These are phyloP conservation scores for Blastomyces emzantsi DNA, from an alignment of 2,329 filamentous ascomycete genomes.

Conservation along the genomic window DNA sequence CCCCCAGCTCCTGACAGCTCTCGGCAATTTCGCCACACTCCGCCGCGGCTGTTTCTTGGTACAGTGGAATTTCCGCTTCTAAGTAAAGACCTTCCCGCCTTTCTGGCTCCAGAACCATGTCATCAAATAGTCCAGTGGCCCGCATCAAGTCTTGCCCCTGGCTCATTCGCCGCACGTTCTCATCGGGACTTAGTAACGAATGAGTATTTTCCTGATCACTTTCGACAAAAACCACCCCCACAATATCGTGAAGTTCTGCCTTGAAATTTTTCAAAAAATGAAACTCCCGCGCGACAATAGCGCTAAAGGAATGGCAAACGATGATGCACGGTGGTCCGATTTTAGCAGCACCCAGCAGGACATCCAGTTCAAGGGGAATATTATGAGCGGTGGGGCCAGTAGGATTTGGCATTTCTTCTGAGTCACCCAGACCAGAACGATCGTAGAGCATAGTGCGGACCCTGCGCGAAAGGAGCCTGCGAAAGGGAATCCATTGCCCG, in stretches of 20 bases:
- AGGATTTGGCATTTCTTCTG: conserved; percentile 4
- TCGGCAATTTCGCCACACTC: background rate
- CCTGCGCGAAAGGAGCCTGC: background rate
- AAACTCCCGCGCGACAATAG: conserved; percentile 3
- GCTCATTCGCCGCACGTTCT: background rate
- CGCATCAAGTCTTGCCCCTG: background rate
- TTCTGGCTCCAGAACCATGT: background rate
- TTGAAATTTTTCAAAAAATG: conserved; percentile 2
- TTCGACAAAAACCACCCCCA: conserved; percentile 5
- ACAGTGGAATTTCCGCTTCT: background rate
- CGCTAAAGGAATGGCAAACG: conserved; percentile 4
- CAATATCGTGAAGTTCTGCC: background rate
- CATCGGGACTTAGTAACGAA: background rate
- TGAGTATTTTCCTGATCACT: background rate
- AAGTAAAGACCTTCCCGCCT: background rate
- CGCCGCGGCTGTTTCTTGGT: background rate
- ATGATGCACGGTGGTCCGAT: conserved; percentile 1
- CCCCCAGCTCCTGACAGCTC: background rate
- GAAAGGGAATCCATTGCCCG: conserved; percentile 1
- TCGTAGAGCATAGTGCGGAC: conserved; percentile 4
- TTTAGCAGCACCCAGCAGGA: background rate
- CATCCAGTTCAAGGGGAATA: background rate
- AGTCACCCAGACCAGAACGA: conserved; percentile 4
- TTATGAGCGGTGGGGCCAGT: conserved; percentile 1
- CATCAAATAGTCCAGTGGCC: background rate